Conservation (phyloP, 2,329 filamentous ascomycete genomes). For the Scedosporium dehoogii region DNA sequence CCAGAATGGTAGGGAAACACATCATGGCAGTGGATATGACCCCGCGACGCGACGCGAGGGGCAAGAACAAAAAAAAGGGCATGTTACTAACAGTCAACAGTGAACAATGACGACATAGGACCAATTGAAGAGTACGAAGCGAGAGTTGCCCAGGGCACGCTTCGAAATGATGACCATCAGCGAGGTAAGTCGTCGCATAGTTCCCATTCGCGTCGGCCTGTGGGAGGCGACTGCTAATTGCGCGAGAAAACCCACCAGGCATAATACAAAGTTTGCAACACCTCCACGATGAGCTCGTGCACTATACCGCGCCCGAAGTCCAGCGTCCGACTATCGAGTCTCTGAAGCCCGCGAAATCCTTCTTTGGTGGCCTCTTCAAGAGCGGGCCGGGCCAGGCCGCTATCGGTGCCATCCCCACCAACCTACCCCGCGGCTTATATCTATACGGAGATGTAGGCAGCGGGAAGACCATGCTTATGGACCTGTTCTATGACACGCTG, state of each 20-base stretch:
- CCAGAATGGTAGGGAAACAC: not conserved
- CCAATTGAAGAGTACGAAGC: slow-evolving; percentile 84
- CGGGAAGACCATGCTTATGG: slow-evolving; percentile 99
- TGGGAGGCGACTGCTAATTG: slow-evolving; percentile 1
- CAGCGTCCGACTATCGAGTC: slow-evolving; percentile 69
- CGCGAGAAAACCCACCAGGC: slow-evolving; percentile 34
- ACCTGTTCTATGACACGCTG: slow-evolving; percentile 90
- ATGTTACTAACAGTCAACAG: slow-evolving; percentile 1
- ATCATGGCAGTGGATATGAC: not conserved
- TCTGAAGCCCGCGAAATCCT: slow-evolving; percentile 42
- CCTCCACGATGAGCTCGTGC: slow-evolving; percentile 70
- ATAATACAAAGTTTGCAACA: slow-evolving; percentile 86
- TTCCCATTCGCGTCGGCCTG: not conserved
- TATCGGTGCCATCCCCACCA: slow-evolving; percentile 50
- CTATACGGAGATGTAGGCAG: slow-evolving; percentile 95
- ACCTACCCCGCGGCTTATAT: slow-evolving; percentile 81
- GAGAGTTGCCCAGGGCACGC: slow-evolving; percentile 60
- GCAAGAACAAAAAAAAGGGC: not conserved
- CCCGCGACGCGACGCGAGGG: not conserved
- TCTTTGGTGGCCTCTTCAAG: slow-evolving; percentile 55
- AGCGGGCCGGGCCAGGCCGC: slow-evolving; percentile 24
- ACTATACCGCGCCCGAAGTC: slow-evolving; percentile 65
- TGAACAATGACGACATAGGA: slow-evolving; percentile 37
- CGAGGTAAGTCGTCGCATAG: slow-evolving; percentile 46
- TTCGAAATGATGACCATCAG: slow-evolving; percentile 87